Evolutionary conservation across 495 filamentous ascomycete genomes (phyloP).

Genomic region (Cairneyella variabilis): DNA sequence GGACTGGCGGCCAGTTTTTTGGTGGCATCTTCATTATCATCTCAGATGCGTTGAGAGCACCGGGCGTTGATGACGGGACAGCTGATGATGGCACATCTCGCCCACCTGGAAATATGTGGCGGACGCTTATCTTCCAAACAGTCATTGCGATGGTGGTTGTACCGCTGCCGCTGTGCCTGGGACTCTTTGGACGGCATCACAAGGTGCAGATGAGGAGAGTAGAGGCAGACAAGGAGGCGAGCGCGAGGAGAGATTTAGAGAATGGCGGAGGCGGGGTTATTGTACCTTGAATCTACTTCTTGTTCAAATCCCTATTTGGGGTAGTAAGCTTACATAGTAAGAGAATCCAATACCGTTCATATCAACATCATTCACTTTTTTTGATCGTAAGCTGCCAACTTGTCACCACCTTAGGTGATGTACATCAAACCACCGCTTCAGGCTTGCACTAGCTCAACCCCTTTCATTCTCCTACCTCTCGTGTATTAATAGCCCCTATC

Average conservation of each 20-base stretch:
- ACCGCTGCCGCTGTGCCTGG: slow-evolving; percentile 64
- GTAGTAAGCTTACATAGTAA: too few relatives aligned
- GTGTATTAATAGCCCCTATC: too few relatives aligned
- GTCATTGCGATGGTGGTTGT: slow-evolving; percentile 62
- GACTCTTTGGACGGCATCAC: slow-evolving; percentile 54
- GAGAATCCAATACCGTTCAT: too few relatives aligned
- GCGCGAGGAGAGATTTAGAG: slow-evolving; percentile 1
- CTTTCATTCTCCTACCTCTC: too few relatives aligned
- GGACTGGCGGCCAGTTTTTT: slow-evolving; percentile 75
- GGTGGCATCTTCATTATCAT: slow-evolving; percentile 82
- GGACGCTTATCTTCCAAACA: slow-evolving; percentile 73
- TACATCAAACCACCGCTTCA: too few relatives aligned
- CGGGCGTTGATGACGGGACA: slow-evolving; percentile 28
- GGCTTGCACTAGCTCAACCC: too few relatives aligned
- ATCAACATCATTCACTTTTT: too few relatives aligned
- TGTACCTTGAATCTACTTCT: too few relatives aligned
- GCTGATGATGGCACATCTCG: slow-evolving; percentile 32
- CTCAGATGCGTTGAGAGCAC: slow-evolving; percentile 71
- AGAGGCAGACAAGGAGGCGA: slow-evolving; percentile 44
- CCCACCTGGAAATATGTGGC: slow-evolving; percentile 67
- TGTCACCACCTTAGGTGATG: too few relatives aligned
- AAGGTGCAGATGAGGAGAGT: slow-evolving; percentile 53
- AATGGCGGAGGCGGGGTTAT: neutral
- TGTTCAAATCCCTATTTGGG: too few relatives aligned
- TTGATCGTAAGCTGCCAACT: too few relatives aligned